Percentiles rank a stretch among this genome's conserved stretches.
Conservation (phyloP, 768 basidiomycete species). For the Pleurotus tuoliensis region DNA sequence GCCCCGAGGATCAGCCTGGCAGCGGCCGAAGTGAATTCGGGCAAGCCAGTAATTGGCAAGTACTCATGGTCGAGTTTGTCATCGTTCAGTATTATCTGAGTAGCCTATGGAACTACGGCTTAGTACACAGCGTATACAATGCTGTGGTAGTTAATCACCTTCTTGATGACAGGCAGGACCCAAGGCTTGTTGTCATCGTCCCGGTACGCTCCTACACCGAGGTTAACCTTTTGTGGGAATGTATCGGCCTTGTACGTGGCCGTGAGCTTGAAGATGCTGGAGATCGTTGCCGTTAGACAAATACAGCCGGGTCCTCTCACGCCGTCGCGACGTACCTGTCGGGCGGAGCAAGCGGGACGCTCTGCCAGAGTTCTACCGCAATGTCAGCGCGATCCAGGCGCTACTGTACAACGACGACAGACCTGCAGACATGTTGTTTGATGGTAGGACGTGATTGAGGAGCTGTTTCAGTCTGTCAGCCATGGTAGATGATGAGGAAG, state of each 20-base stretch:
- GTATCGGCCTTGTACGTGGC: constrained; percentile 84
- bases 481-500: constrained; percentile 30
- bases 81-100: constrained; percentile 62
- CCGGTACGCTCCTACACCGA: constrained; percentile 91
- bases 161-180: constrained; percentile 89
- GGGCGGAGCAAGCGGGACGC: constrained; percentile 79
- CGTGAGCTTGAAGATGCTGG: constrained; percentile 87
- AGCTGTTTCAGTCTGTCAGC: constrained; percentile 59
- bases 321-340: constrained; percentile 53
- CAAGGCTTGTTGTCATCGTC: constrained; percentile 86
- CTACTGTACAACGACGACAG: constrained; percentile 16
- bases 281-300: constrained; percentile 6
- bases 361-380: constrained; percentile 63
- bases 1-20: constrained; percentile 78
- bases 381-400: constrained; percentile 10
- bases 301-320: neutral
- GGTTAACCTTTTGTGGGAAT: constrained; percentile 76
- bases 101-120: constrained; percentile 48
- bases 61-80: constrained; percentile 86
- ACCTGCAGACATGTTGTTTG: constrained; percentile 41
- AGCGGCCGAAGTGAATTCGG: constrained; percentile 77
- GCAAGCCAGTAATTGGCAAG: constrained; percentile 84
- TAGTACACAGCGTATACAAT: neutral
- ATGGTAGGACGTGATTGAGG: constrained; percentile 44
- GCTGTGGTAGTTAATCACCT: constrained; percentile 38